A percentile compares a stretch with the other conserved stretches of the same genome.
phyloP scores from a whole-genome alignment of 805 yeast genomes.

The Candida quercuum region DNA sequence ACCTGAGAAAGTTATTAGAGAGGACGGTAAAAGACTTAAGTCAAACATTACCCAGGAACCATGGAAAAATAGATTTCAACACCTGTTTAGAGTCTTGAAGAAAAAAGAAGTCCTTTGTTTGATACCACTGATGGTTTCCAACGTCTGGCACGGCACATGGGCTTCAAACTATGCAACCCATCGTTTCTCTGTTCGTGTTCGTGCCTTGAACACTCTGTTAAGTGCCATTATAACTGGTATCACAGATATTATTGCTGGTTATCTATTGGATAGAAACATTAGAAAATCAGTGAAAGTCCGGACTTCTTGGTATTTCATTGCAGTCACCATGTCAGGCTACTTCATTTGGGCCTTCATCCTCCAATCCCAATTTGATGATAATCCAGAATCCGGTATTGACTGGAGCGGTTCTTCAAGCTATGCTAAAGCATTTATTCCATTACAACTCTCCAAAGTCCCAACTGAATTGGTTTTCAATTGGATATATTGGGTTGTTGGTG shows the following conservation, averaged over 20 bases:
- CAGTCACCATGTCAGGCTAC: conserved; percentile 9
- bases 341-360: conserved; percentile 19
- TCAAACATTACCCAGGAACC: conserved; percentile 8
- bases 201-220: conserved; percentile 22
- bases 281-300: conserved; percentile 11
- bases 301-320: conserved; percentile 16
- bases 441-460: conserved; percentile 19
- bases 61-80: conserved; percentile 3
- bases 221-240: conserved; percentile 16
- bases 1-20: conserved; percentile 24
- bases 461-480: conserved; percentile 21
- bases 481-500: conserved; percentile 23
- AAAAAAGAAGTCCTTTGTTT: conserved; percentile 17
- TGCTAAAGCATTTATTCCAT: conserved; percentile 17
- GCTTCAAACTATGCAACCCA: conserved; percentile 20
- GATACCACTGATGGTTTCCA: conserved; percentile 17
- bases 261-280: conserved; percentile 11
- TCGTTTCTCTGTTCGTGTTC: conserved; percentile 21
- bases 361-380: conserved; percentile 7
- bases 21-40: conserved; percentile 21
- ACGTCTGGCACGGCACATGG: conserved; percentile 22
- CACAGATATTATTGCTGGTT: conserved; percentile 17
- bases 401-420: conserved; percentile 17
- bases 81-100: conserved; percentile 6
- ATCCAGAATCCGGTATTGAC: conserved; percentile 14